These are phyloP conservation scores for Colletotrichum theobromicola DNA, from an alignment of 2,329 filamentous ascomycete genomes.

Conservation along the genomic window DNA sequence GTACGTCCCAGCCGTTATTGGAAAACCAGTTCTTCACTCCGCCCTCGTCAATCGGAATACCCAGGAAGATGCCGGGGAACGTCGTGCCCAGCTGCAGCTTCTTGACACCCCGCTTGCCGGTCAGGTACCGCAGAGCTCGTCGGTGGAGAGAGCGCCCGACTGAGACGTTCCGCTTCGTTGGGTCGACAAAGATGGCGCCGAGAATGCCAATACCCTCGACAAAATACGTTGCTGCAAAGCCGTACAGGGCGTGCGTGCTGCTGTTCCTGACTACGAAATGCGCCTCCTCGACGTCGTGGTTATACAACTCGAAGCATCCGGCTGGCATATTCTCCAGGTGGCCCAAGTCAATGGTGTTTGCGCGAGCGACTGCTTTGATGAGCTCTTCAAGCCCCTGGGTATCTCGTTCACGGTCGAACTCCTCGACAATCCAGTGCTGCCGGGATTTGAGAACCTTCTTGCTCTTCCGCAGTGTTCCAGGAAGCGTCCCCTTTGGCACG, in stretches of 20 bases:
- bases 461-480: slow-evolving; percentile 82
- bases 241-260: slow-evolving; percentile 88
- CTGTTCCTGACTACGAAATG: slow-evolving; percentile 95
- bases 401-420: slow-evolving; percentile 83
- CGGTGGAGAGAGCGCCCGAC: slow-evolving; percentile 91
- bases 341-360: slow-evolving; percentile 68
- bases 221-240: slow-evolving; percentile 90
- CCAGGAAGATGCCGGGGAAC: slow-evolving; percentile 85
- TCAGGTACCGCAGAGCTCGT: slow-evolving; percentile 77
- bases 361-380: slow-evolving; percentile 72
- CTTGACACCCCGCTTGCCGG: slow-evolving; percentile 73
- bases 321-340: slow-evolving; percentile 75
- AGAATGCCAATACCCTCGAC: slow-evolving; percentile 76
- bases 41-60: slow-evolving; percentile 70
- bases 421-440: slow-evolving; percentile 94
- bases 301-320: slow-evolving; percentile 76
- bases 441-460: slow-evolving; percentile 88
- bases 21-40: slow-evolving; percentile 79
- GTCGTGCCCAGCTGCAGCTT: slow-evolving; percentile 82
- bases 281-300: slow-evolving; percentile 74
- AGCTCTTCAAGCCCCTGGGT: slow-evolving; percentile 75
- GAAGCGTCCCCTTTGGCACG: slow-evolving; percentile 62
- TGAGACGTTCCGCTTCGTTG: slow-evolving; percentile 82
- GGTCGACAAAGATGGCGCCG: slow-evolving; percentile 89
- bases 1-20: slow-evolving; percentile 85